Evolutionary conservation across 2,329 filamentous ascomycete genomes (phyloP), one percentile per base, ranked within the genome.

Genomic region (Trichoderma simmonsii): DNA sequence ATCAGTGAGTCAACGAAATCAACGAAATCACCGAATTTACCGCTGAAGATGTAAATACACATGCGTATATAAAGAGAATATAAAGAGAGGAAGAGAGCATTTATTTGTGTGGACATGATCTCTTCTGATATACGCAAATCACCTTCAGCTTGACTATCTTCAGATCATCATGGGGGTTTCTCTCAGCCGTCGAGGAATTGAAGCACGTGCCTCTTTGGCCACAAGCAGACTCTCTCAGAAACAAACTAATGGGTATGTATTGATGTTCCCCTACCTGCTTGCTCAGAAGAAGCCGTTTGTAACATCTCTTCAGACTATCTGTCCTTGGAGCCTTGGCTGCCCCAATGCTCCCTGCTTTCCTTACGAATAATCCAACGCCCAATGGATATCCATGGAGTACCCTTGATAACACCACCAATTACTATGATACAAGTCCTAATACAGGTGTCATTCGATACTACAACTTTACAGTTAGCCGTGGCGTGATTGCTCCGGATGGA

Each of bases 401-500:
- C 5, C 78, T 81, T 57, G 83, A 81, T 21, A 78, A 82, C 36
- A 77, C 77, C 6, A 87, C 84, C 69, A 87, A 89, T 77, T 87
- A 87, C 61, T 87, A 87, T 73, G 78, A 79, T 3, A 79, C 83
- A 5, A 80, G 80, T 34, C 87, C 88, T 1, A 79, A 81, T 39
- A 90, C 88, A 0, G 86, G 87, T 14, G 84, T 89, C 2, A 88
- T 86, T 26, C 81, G 88, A 12, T 82, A 82, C 51, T 89, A 89
- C 74, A 84, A 88, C 73, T 87, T 88, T 72, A 85, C 83, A 4
- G 78, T 89, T 71, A 86, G 82, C 71, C 83, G 86, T 21, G 85
- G 82, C 2, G 77, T 80, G 51, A 84, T 88, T 68, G 84, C 85
- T 0, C 87, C 88, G 0, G 89, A 91, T 76, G 89, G 89, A 24